Evolutionary conservation across 345 rosid species (phyloP).

Genomic region (Capsella bursapastoris): DNA sequence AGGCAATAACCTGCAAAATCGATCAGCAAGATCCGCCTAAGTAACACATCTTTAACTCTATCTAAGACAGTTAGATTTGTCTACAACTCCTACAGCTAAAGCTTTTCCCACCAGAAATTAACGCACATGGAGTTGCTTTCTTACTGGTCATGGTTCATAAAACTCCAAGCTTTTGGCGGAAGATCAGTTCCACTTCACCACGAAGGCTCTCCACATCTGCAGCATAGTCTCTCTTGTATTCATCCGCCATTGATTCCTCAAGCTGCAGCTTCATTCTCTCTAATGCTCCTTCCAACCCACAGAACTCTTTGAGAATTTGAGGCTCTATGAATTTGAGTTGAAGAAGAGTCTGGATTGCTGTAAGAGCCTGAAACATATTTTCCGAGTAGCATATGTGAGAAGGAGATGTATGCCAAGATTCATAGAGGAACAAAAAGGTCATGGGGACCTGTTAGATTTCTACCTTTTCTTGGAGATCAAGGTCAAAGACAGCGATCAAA

Average conservation of each 20-base stretch:
- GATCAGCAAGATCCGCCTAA: constrained; percentile 21
- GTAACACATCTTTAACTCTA: constrained; percentile 31
- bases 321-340: constrained; percentile 66
- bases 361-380: constrained; percentile 65
- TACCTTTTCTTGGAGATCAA: constrained; percentile 96
- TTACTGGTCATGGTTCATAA: constrained; percentile 44
- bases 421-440: not conserved
- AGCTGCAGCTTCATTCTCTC: constrained; percentile 72
- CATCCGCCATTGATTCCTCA: constrained; percentile 60
- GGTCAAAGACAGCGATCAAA: constrained; percentile 61
- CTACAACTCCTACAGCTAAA: constrained; percentile 33
- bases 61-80: constrained; percentile 12
- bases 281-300: constrained; percentile 69
- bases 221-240: constrained; percentile 67
- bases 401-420: not conserved
- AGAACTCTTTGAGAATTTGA: constrained; percentile 65
- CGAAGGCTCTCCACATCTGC: constrained; percentile 71
- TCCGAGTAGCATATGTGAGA: constrained; percentile 15
- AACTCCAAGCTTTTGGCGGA: constrained; percentile 60
- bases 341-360: constrained; percentile 74
- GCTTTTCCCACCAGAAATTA: constrained; percentile 30
- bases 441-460: constrained; percentile 1
- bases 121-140: constrained; percentile 35
- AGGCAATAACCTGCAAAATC: not conserved
- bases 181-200: constrained; percentile 67